Conservation (phyloP, 192 early-diverging fungal species). For the Coemansia biformis region DNA sequence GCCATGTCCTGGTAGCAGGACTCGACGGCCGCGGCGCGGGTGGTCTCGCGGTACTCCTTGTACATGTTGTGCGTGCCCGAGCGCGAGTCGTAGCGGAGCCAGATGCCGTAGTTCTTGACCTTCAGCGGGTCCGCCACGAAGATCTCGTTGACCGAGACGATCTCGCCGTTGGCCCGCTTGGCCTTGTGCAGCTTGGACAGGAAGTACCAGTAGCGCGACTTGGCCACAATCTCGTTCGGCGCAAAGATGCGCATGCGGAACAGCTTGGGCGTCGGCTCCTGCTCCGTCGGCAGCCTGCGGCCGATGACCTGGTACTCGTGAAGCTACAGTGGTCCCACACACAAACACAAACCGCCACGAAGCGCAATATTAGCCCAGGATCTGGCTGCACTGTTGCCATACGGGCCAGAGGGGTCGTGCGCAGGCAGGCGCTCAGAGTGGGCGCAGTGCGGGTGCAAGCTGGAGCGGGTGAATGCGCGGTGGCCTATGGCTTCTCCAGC, state of each 20-base stretch:
- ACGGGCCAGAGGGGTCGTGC: too few species aligned
- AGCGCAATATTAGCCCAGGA: background rate
- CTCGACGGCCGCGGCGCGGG: constrained; percentile 68
- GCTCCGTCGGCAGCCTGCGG: constrained; percentile 87
- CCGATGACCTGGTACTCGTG: constrained; percentile 86
- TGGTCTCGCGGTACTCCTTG: constrained; percentile 99
- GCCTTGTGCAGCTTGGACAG: constrained; percentile 97
- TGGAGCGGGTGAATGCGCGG: too few species aligned
- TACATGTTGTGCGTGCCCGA: constrained; percentile 99
- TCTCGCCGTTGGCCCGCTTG: constrained; percentile 98
- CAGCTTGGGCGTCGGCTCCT: constrained; percentile 88
- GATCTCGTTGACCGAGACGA: constrained; percentile 96
- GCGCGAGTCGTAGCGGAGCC: constrained; percentile 98
- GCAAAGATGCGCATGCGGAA: constrained; percentile 99
- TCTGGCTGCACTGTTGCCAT: too few species aligned
- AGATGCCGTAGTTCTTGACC: constrained; percentile 99
- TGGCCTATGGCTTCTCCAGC: too few species aligned
- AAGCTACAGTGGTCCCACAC: too few species aligned
- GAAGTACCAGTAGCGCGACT: constrained; percentile 99
- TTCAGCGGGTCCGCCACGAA: constrained; percentile 86
- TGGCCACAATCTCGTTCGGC: constrained; percentile 96
- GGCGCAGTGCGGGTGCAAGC: too few species aligned
- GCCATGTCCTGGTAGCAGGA: constrained; percentile 96
- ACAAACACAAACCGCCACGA: too few species aligned
- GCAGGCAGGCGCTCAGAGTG: too few species aligned